Conservation (phyloP, 73 alveolate species). For the Symbiodinium natans region DNA sequence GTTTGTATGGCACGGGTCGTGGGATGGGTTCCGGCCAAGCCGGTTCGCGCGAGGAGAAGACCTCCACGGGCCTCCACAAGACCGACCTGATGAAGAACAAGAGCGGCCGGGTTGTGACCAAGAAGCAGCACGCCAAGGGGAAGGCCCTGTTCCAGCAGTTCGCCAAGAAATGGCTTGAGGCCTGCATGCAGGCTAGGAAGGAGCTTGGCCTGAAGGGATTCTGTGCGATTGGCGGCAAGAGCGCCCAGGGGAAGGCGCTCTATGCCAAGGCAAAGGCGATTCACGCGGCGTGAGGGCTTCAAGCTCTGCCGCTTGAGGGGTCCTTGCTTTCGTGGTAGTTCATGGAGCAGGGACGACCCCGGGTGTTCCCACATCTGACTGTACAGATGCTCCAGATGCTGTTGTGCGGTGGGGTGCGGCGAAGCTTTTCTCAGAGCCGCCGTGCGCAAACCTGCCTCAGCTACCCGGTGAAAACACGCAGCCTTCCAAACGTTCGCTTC, state of each 20-base stretch:
- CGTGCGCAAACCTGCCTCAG: too few species aligned
- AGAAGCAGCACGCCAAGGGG: conserved; percentile 18
- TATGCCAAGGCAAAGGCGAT: conserved; percentile 36
- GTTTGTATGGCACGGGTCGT: too few species aligned
- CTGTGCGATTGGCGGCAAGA: conserved; percentile 26
- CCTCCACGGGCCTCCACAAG: neutral
- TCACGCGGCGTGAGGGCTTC: conserved; percentile 8
- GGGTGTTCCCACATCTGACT: neutral
- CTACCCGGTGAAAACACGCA: too few species aligned
- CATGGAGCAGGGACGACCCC: conserved; percentile 20
- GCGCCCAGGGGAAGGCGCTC: conserved; percentile 15
- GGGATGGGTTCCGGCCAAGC: too few species aligned
- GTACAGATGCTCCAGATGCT: neutral
- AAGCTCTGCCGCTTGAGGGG: neutral
- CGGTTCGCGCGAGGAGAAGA: conserved; percentile 16
- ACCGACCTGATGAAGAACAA: conserved; percentile 43
- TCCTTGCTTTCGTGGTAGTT: conserved; percentile 46
- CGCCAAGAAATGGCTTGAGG: neutral
- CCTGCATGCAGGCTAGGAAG: conserved; percentile 3
- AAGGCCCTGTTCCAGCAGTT: neutral
- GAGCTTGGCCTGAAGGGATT: conserved; percentile 66
- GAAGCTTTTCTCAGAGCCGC: neutral
- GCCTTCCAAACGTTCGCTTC: too few species aligned
- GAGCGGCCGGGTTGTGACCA: conserved; percentile 5
- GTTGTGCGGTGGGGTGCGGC: neutral